phyloP scores from a whole-genome alignment of 2,329 filamentous ascomycete species.

The Phaeosphaeriaceae sp. region DNA sequence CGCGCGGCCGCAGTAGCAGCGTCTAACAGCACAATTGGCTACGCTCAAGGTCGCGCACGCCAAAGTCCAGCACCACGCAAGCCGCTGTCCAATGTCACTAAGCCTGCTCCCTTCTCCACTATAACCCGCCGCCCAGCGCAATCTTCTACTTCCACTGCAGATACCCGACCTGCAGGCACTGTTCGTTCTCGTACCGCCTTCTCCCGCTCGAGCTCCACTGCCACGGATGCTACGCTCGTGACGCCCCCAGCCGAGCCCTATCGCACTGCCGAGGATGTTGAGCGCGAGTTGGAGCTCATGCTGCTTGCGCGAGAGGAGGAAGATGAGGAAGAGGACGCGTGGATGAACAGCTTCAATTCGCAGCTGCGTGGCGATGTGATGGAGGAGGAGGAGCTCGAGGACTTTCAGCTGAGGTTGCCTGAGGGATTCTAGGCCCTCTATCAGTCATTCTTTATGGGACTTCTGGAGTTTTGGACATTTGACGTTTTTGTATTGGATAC shows the following conservation, averaged over 20 bases:
- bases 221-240: slow-evolving; percentile 41
- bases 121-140: slow-evolving; percentile 28
- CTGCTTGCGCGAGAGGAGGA: slow-evolving; percentile 31
- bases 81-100: slow-evolving; percentile 46
- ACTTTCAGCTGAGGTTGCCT: slow-evolving; percentile 43
- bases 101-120: slow-evolving; percentile 36
- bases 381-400: slow-evolving; percentile 39
- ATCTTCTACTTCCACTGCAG: slow-evolving; percentile 20
- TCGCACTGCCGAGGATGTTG: slow-evolving; percentile 42
- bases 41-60: slow-evolving; percentile 74
- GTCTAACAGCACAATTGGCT: slow-evolving; percentile 84
- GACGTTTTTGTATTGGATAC: slow-evolving; percentile 14
- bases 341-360: slow-evolving; percentile 38
- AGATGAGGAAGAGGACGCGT: slow-evolving; percentile 39
- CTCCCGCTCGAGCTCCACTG: slow-evolving; percentile 44
- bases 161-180: slow-evolving; percentile 9
- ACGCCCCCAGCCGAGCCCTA: slow-evolving; percentile 21
- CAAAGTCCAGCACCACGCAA: slow-evolving; percentile 49
- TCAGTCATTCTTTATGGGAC: background rate
- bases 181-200: slow-evolving; percentile 26
- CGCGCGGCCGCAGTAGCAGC: slow-evolving; percentile 69
- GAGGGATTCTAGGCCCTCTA: slow-evolving; percentile 31
- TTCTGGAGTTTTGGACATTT: background rate
- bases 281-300: slow-evolving; percentile 41
- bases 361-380: slow-evolving; percentile 33